Conservation (phyloP, 176 grass and related monocot genomes). For the Hordeum marinum region DNA sequence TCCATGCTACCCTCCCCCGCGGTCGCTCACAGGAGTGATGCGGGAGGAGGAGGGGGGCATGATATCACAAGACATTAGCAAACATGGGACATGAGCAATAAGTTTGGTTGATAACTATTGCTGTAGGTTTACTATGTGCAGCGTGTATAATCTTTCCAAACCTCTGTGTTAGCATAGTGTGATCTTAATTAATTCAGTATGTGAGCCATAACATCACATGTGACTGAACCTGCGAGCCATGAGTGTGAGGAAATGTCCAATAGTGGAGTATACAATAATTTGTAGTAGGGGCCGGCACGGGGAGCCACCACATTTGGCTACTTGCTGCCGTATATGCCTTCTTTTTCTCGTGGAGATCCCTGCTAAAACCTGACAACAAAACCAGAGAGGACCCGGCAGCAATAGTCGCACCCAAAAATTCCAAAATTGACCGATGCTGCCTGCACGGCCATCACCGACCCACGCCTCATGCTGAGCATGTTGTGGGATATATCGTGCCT, state of each 20-base stretch:
- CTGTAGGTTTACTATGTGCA: too few species aligned
- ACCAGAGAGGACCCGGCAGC: background rate
- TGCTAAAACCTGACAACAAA: constrained; percentile 19
- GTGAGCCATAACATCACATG: constrained; percentile 41
- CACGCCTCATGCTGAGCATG: background rate
- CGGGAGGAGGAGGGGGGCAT: too few species aligned
- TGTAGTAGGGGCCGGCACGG: constrained; percentile 2
- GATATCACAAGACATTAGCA: too few species aligned
- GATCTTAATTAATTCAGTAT: background rate
- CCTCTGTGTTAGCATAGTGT: background rate
- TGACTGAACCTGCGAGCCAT: background rate
- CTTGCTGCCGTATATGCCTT: background rate
- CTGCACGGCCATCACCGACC: constrained; percentile 21
- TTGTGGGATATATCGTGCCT: constrained; percentile 4
- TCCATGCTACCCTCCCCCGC: too few species aligned
- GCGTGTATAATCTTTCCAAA: too few species aligned
- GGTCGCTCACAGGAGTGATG: too few species aligned
- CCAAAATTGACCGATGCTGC: constrained; percentile 9
- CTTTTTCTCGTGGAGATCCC: background rate
- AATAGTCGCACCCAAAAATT: background rate
- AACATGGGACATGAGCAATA: too few species aligned
- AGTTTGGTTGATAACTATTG: too few species aligned
- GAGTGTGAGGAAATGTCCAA: background rate
- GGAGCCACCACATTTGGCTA: constrained; percentile 30
- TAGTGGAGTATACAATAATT: constrained; percentile 26